A percentile compares a stretch with the other conserved stretches of the same genome.
phyloP scores from a whole-genome alignment of 2,329 filamentous ascomycete species.

The Cercospora zeina region DNA sequence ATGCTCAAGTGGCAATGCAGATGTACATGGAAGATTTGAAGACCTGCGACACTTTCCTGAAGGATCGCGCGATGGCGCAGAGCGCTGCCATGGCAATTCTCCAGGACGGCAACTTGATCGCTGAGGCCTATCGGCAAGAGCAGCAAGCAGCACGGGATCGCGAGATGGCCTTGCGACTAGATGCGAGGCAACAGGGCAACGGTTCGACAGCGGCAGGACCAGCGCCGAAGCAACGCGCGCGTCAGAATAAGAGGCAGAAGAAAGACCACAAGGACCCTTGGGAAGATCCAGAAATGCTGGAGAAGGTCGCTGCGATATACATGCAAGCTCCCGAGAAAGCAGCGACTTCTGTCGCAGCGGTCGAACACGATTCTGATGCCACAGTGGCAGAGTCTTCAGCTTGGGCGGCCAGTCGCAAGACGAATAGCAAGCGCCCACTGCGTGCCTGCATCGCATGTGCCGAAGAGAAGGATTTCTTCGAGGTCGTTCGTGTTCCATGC shows the following conservation, averaged over 20 bases:
- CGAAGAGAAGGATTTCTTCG: conserved; percentile 37
- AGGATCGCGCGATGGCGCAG: conserved; percentile 31
- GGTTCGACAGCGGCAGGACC: background rate
- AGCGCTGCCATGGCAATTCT: conserved; percentile 30
- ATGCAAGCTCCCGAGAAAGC: conserved; percentile 18
- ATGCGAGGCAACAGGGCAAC: background rate
- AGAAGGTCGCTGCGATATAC: conserved; percentile 30
- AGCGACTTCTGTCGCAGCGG: background rate
- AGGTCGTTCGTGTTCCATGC: conserved; percentile 37
- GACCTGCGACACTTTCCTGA: conserved; percentile 20
- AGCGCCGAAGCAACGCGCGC: background rate
- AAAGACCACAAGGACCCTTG: conserved; percentile 20
- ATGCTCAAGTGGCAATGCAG: conserved; percentile 31
- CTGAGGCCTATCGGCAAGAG: conserved; percentile 24
- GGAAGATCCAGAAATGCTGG: conserved; percentile 29
- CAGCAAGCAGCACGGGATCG: conserved; percentile 30
- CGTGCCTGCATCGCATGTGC: conserved; percentile 35
- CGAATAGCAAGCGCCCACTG: conserved; percentile 7
- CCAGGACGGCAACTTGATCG: conserved; percentile 23
- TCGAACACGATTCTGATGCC: conserved; percentile 22
- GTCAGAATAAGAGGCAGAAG: conserved; percentile 11
- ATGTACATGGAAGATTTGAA: conserved; percentile 33
- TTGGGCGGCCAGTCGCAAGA: conserved; percentile 25
- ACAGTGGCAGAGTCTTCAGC: conserved; percentile 28
- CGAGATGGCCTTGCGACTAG: conserved; percentile 25